Conservation (phyloP, 176 grass and related monocot species). For the Phoenix roebelenii region DNA sequence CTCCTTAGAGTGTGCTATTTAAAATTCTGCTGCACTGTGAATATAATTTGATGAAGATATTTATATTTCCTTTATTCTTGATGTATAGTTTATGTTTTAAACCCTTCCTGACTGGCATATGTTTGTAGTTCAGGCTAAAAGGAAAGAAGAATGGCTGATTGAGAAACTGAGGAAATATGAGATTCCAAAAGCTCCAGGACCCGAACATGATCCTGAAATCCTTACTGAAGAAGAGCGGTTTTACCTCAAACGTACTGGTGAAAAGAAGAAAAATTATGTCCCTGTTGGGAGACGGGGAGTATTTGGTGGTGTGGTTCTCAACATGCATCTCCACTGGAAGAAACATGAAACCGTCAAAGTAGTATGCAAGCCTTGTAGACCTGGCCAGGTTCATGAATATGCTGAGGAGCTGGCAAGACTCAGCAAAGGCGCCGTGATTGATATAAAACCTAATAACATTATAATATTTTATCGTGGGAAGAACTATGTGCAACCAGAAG, state of each 20-base stretch:
- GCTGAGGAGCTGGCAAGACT: slow-evolving; percentile 47
- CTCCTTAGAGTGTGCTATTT: no score
- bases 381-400: slow-evolving; percentile 57
- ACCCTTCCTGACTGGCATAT: background rate
- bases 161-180: slow-evolving; percentile 81
- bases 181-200: slow-evolving; percentile 17
- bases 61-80: no score
- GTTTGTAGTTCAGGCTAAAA: slow-evolving; percentile 40
- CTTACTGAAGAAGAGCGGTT: slow-evolving; percentile 64
- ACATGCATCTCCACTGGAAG: slow-evolving; percentile 87
- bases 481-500: slow-evolving; percentile 63
- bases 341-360: slow-evolving; percentile 71
- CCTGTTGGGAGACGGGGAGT: slow-evolving; percentile 66
- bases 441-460: slow-evolving; percentile 54
- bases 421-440: slow-evolving; percentile 49
- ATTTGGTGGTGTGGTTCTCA: slow-evolving; percentile 76
- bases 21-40: no score
- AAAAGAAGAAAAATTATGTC: slow-evolving; percentile 71
- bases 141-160: slow-evolving; percentile 79
- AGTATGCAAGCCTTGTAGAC: slow-evolving; percentile 51
- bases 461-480: slow-evolving; percentile 75
- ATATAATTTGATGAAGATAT: no score
- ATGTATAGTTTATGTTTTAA: no score
- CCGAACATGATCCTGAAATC: slow-evolving; percentile 58
- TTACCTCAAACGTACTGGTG: slow-evolving; percentile 50